Evolutionary conservation across 352 stramenopile species (phyloP).

Genomic region (Pythium aristosporum): DNA sequence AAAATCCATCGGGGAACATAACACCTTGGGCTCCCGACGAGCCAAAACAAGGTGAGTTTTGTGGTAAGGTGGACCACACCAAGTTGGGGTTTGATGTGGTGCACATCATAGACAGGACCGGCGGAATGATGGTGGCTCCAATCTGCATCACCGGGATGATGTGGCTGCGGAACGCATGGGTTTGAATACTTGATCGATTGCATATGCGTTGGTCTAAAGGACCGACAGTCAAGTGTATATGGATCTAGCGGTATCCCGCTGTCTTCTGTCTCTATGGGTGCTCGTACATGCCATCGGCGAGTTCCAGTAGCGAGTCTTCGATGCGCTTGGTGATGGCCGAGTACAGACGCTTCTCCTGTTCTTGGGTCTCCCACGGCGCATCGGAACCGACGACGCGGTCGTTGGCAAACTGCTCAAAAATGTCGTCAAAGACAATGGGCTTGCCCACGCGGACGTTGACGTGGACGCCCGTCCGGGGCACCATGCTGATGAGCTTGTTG

Average conservation of each 20-base stretch:
- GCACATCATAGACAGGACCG: neutral
- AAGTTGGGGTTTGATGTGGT: neutral
- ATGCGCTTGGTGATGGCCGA: constrained; percentile 85
- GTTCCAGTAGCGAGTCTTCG: constrained; percentile 68
- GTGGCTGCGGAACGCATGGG: too few relatives aligned
- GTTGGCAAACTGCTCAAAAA: constrained; percentile 62
- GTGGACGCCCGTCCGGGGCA: constrained; percentile 53
- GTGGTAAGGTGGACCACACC: neutral
- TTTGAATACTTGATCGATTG: too few relatives aligned
- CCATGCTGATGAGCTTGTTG: constrained; percentile 65
- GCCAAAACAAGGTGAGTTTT: constrained; percentile 4
- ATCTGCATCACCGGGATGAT: neutral
- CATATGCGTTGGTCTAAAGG: too few relatives aligned
- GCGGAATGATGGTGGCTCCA: neutral
- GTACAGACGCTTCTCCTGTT: constrained; percentile 71
- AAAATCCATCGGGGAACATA: constrained; percentile 8
- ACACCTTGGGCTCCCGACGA: neutral
- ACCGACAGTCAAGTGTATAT: neutral
- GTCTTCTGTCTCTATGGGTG: constrained; percentile 11
- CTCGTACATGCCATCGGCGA: constrained; percentile 40
- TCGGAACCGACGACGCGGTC: constrained; percentile 44
- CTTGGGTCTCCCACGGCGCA: constrained; percentile 56
- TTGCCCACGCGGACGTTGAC: constrained; percentile 65
- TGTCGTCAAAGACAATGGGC: constrained; percentile 80
- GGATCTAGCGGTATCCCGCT: neutral